phyloP scores from a whole-genome alignment of 768 basidiomycete genomes.

The Leccinum subgranulosum region DNA sequence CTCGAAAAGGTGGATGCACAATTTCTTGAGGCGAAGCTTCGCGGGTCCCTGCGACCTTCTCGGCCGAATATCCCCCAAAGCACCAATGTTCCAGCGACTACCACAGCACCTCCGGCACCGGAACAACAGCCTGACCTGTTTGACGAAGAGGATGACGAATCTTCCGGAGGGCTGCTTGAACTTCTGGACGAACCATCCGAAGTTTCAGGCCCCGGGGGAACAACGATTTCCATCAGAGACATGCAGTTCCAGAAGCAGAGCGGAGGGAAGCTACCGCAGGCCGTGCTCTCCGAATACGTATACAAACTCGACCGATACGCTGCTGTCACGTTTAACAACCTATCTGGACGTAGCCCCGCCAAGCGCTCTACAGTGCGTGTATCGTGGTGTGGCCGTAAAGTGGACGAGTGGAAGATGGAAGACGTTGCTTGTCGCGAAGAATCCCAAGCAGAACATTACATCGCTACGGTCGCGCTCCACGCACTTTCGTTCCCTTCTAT shows the following conservation, averaged over 20 bases:
- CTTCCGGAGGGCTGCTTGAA: constrained; percentile 62
- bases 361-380: constrained; percentile 70
- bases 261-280: constrained; percentile 79
- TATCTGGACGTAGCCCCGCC: constrained; percentile 73
- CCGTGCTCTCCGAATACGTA: constrained; percentile 64
- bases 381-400: constrained; percentile 63
- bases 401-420: constrained; percentile 76
- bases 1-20: constrained; percentile 46
- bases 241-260: constrained; percentile 83
- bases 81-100: background rate
- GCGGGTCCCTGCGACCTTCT: constrained; percentile 19
- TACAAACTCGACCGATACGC: constrained; percentile 72
- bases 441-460: constrained; percentile 84
- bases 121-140: constrained; percentile 43
- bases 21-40: constrained; percentile 43
- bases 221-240: constrained; percentile 54
- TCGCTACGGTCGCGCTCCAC: constrained; percentile 83
- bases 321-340: constrained; percentile 57
- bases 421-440: constrained; percentile 78
- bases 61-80: background rate
- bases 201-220: constrained; percentile 55
- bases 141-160: constrained; percentile 49
- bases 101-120: background rate
- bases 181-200: constrained; percentile 64
- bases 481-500: constrained; percentile 62